phyloP scores from a whole-genome alignment of 108 stramenopile species.

The Cyclotella sp. region DNA sequence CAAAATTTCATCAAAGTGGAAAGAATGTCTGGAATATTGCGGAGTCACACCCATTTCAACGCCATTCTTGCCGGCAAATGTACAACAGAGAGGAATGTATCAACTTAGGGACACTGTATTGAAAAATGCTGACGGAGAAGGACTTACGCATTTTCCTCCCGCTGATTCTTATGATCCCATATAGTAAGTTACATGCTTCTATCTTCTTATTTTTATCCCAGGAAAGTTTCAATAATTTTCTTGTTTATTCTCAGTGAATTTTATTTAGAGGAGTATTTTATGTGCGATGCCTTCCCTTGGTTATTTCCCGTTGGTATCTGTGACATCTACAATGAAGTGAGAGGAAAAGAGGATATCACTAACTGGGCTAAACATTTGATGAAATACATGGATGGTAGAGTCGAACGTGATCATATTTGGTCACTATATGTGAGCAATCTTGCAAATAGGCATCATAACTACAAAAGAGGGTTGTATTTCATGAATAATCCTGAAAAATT shows the following conservation, averaged over 20 bases:
- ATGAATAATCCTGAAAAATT: neutral
- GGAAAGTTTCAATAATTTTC: too few relatives aligned
- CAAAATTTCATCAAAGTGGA: too few relatives aligned
- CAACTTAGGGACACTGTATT: too few relatives aligned
- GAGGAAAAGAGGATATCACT: neutral
- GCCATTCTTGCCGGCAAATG: too few relatives aligned
- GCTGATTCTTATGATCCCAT: too few relatives aligned
- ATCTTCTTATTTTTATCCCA: too few relatives aligned
- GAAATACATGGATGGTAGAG: constrained; percentile 33
- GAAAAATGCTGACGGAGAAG: too few relatives aligned
- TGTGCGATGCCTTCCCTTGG: constrained; percentile 19
- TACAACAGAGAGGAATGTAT: too few relatives aligned
- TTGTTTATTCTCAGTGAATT: constrained; percentile 16
- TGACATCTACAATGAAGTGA: constrained; percentile 18
- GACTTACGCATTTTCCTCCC: too few relatives aligned
- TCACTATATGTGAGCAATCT: neutral
- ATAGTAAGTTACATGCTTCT: too few relatives aligned
- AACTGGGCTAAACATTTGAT: constrained; percentile 33
- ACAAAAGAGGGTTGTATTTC: constrained; percentile 25
- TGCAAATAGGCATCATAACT: neutral
- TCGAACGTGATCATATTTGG: constrained; percentile 13
- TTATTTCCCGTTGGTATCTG: constrained; percentile 37
- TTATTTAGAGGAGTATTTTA: constrained; percentile 4
- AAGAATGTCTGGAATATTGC: too few relatives aligned
- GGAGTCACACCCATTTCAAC: too few relatives aligned